Conservation (phyloP, 768 basidiomycete genomes). For the Tricholoma hemisulphureum region DNA sequence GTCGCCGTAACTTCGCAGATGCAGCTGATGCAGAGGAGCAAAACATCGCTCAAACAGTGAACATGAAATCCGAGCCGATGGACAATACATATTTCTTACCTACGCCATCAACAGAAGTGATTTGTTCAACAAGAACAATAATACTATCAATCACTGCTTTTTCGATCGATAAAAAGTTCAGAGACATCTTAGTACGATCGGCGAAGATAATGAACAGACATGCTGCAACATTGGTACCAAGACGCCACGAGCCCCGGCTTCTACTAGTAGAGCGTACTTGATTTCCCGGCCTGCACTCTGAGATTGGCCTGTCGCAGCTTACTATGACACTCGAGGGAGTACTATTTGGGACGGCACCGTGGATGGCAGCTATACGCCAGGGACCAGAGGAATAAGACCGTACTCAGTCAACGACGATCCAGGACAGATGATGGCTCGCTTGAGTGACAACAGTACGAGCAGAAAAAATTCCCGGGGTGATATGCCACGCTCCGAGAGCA, state of each 20-base stretch:
- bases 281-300: slow-evolving; percentile 66
- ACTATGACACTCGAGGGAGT: slow-evolving; percentile 58
- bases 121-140: slow-evolving; percentile 55
- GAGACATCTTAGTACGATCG: not conserved
- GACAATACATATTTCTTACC: slow-evolving; percentile 39
- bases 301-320: slow-evolving; percentile 59
- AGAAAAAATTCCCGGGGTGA: slow-evolving; percentile 54
- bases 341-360: slow-evolving; percentile 40
- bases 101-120: slow-evolving; percentile 60
- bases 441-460: slow-evolving; percentile 59
- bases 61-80: slow-evolving; percentile 13
- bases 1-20: too few species aligned
- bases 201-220: not conserved
- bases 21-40: slow-evolving; percentile 54
- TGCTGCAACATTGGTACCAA: slow-evolving; percentile 63
- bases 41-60: slow-evolving; percentile 24
- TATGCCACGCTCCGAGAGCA: slow-evolving; percentile 69
- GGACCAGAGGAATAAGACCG: slow-evolving; percentile 54
- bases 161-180: slow-evolving; percentile 42
- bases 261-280: slow-evolving; percentile 67
- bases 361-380: slow-evolving; percentile 54
- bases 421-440: slow-evolving; percentile 54
- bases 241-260: slow-evolving; percentile 64
- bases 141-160: slow-evolving; percentile 63
- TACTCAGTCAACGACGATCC: slow-evolving; percentile 72